Evolutionary conservation across 2,329 filamentous ascomycete genomes (phyloP), one percentile per base, ranked within the genome.

Genomic region (Colletotrichum agaves): DNA sequence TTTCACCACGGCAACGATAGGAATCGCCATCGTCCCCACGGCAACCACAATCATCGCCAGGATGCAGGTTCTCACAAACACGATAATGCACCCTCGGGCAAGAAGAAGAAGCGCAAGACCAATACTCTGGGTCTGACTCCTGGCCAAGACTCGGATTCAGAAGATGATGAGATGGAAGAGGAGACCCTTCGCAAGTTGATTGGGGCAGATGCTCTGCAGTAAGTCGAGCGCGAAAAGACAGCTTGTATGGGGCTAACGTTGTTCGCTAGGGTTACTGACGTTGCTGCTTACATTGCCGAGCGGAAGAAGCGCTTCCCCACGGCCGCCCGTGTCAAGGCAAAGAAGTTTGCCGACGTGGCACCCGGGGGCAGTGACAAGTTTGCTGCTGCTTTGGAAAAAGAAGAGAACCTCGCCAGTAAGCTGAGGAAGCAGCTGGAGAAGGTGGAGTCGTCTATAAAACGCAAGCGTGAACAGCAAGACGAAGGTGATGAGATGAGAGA

Each of bases 221-320:
- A 83, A 78, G 86, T 39, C 27, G 8, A 60, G 44, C 53, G n/a
- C 39, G 4, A 43, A 21, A 23, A 33, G 13, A 7, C 2, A n/a
- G 23, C 12, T 43, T 35, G 7, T 11, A 50, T 7, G 35, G 63
- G 41, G 19, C n/a, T 37, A 63, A 44, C 52, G 23, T 47, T 2
- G 12, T 47, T 5, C 21, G 6, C 5, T 61, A 88, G 85, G 64
- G 82, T 87, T 15, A 87, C 87, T 66, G 94, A 98, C 74, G 85
- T 98, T 62, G 86, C 88, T 23, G 87, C 88, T 6, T 98, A 93
- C 89, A 88, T 97, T 70, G 89, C 89, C 56, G 93, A 97, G 77
- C 89, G 95, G 67, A 91, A 86, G 75, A 91, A 88, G 71, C 90
- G 91, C 58, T 98, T 88, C 76, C 95, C 95, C 2, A 98, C 94